phyloP scores from a whole-genome alignment of 768 basidiomycete genomes.

The Boletus patriciae region DNA sequence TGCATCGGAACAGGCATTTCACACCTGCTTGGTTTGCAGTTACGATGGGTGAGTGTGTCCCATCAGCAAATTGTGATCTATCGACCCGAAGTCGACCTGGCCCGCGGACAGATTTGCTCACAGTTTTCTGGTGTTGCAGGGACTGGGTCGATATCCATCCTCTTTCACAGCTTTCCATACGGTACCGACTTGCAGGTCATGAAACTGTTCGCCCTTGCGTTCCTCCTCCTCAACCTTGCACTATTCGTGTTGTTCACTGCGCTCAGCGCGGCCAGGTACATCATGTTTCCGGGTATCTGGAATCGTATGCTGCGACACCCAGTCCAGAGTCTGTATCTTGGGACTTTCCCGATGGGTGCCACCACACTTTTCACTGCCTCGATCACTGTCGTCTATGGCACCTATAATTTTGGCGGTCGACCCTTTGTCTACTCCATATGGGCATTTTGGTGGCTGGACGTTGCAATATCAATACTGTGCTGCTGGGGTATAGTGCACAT shows the following conservation, averaged over 20 bases:
- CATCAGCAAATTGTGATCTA: not conserved
- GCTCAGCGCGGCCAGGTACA: constrained; percentile 51
- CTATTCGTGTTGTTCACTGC: constrained; percentile 53
- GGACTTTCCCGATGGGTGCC: constrained; percentile 57
- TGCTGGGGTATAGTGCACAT: constrained; percentile 62
- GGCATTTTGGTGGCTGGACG: constrained; percentile 70
- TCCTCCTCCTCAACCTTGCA: constrained; percentile 60
- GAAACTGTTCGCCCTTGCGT: constrained; percentile 42
- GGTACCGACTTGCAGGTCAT: constrained; percentile 42
- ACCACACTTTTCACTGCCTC: constrained; percentile 58
- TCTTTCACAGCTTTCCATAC: constrained; percentile 61
- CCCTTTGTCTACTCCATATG: constrained; percentile 56
- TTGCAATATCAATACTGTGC: constrained; percentile 53
- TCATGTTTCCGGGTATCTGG: constrained; percentile 53
- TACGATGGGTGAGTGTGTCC: constrained; percentile 46
- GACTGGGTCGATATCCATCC: constrained; percentile 53
- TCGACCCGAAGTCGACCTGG: not conserved
- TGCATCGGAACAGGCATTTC: constrained; percentile 41
- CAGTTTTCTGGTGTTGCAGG: constrained; percentile 26
- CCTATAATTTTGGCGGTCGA: constrained; percentile 50
- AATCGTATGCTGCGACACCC: constrained; percentile 49
- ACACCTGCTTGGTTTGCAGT: constrained; percentile 57
- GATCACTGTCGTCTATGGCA: constrained; percentile 43
- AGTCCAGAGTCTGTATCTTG: constrained; percentile 49
- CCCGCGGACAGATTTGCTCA: not conserved